A percentile compares a stretch with the other conserved stretches of the same genome.
Evolutionary conservation across 768 basidiomycete genomes (phyloP).

Genomic region (Clathrus columnatus): DNA sequence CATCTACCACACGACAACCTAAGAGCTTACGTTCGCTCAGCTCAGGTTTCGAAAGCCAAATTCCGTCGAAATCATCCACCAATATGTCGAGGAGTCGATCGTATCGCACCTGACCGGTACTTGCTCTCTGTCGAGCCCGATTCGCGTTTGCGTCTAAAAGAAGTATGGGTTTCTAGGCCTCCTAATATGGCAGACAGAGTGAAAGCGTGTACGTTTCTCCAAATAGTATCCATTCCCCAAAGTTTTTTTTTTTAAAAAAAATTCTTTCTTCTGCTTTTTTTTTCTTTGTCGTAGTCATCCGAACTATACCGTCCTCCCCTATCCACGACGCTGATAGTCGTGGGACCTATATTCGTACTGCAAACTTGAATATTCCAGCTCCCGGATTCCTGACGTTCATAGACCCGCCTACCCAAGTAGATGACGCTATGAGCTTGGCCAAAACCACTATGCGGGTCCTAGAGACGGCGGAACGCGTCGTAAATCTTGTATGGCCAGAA

Average conservation of each 20-base stretch:
- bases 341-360: neutral
- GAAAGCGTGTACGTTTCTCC: neutral
- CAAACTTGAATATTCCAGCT: neutral
- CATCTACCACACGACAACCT: neutral
- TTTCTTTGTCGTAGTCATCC: neutral
- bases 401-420: neutral
- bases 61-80: neutral
- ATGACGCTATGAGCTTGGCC: neutral
- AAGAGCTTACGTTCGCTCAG: neutral
- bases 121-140: neutral
- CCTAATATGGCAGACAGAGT: neutral
- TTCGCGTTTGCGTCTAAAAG: neutral
- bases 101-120: neutral
- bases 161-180: neutral
- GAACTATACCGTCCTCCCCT: neutral
- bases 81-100: neutral
- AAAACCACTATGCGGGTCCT: neutral
- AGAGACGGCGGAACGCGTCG: slow-evolving; percentile 1
- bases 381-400: neutral
- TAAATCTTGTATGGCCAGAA: neutral
- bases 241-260: neutral
- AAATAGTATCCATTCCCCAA: too few relatives aligned
- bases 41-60: neutral
- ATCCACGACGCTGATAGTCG: neutral
- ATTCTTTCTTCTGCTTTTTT: neutral